These are phyloP conservation scores for Penicillium ochrochloron DNA, from an alignment of 495 filamentous ascomycete genomes.

Conservation along the genomic window DNA sequence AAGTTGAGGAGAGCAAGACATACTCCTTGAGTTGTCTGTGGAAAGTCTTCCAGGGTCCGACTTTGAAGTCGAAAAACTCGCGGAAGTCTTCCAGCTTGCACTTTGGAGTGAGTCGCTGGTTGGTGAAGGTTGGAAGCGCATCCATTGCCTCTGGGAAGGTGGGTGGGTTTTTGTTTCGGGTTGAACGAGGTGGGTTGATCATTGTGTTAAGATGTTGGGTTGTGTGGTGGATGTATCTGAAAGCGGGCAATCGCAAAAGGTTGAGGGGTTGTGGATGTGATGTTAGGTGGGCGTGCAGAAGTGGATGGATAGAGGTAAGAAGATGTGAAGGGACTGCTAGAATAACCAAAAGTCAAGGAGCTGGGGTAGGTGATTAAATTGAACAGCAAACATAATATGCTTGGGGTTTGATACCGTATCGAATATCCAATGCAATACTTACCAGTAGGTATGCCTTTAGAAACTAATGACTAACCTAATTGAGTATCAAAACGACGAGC, in stretches of 20 bases:
- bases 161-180: not conserved
- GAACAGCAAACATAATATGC: not conserved
- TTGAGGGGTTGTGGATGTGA: not conserved
- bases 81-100: conserved; percentile 23
- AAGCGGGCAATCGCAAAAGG: not conserved
- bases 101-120: conserved; percentile 5
- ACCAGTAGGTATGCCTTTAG: too few species aligned
- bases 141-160: not conserved
- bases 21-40: conserved; percentile 11
- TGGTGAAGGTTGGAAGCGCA: not conserved
- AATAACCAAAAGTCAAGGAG: not conserved
- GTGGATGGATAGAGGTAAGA: not conserved
- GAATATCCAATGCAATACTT: not conserved
- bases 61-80: conserved; percentile 27
- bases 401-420: not conserved
- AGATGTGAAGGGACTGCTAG: not conserved
- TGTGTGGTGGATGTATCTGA: not conserved
- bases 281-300: not conserved
- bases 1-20: not conserved
- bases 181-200: not conserved
- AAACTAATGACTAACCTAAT: too few species aligned
- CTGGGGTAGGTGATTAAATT: not conserved
- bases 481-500: too few species aligned
- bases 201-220: not conserved
- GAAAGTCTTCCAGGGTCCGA: conserved; percentile 19